phyloP scores from a whole-genome alignment of 306 rosid genomes.

The Sphenostylis stenocarpa region DNA sequence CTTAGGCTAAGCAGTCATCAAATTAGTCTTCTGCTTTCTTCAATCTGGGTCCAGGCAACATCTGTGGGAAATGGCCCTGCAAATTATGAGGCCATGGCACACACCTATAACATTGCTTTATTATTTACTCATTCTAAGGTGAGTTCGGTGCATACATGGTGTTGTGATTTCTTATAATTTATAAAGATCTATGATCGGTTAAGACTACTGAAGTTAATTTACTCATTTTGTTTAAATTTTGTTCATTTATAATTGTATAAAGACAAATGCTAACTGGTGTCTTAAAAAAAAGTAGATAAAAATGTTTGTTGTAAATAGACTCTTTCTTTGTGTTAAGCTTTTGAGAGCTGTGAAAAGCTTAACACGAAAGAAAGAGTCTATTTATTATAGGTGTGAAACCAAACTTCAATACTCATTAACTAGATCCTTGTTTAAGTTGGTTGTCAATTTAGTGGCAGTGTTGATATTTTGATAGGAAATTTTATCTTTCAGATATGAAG shows the following conservation, averaged over 20 bases:
- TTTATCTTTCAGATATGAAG: background rate
- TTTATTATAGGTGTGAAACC: no score
- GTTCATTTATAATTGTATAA: background rate
- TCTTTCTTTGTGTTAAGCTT: no score
- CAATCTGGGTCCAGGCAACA: constrained; percentile 95
- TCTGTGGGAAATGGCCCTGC: constrained; percentile 77
- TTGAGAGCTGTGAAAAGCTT: no score
- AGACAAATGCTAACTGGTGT: background rate
- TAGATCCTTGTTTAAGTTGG: background rate
- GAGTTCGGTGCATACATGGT: constrained; percentile 35
- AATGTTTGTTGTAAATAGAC: no score
- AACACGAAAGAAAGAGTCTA: no score
- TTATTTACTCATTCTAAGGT: constrained; percentile 84
- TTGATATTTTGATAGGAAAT: constrained; percentile 7
- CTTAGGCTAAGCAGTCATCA: constrained; percentile 96
- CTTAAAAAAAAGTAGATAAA: background rate
- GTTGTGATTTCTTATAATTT: constrained; percentile 32
- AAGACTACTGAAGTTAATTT: background rate
- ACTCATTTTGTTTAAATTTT: constrained; percentile 5
- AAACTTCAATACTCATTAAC: background rate
- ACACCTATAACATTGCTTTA: constrained; percentile 73
- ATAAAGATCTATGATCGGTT: constrained; percentile 1
- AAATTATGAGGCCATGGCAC: constrained; percentile 96
- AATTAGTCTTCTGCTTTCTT: constrained; percentile 89
- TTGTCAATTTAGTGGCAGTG: background rate